These are phyloP conservation scores for Nymphaea thermarum DNA, from an alignment of 164 flowering plant species.

Conservation along the genomic window DNA sequence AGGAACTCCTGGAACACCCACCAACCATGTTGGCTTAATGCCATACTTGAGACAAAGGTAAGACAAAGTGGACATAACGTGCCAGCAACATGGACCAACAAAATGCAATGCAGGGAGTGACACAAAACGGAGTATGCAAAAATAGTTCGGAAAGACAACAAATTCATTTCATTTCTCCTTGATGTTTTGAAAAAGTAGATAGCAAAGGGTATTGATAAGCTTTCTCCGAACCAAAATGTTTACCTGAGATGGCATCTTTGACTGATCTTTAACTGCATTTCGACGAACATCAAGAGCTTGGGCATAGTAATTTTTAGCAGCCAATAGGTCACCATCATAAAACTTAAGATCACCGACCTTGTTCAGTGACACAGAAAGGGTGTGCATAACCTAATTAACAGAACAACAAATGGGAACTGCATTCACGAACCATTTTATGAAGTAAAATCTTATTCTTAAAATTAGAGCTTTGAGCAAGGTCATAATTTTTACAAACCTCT, in stretches of 20 bases:
- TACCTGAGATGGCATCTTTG: constrained; percentile 65
- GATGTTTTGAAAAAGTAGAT: no score
- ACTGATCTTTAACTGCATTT: constrained; percentile 42
- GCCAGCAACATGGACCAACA: no score
- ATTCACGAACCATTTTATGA: background rate
- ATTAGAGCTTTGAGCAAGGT: background rate
- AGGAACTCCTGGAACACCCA: no score
- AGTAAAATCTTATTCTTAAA: background rate
- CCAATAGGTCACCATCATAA: constrained; percentile 68
- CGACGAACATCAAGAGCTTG: constrained; percentile 79
- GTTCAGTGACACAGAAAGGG: constrained; percentile 93
- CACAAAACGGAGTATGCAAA: no score
- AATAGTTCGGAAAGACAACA: no score
- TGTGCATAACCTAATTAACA: constrained; percentile 57
- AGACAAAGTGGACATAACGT: no score
- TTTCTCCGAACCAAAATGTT: constrained; percentile 1
- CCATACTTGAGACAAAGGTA: no score
- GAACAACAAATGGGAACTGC: background rate
- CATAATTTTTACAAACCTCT: constrained; percentile 40
- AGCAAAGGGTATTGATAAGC: no score
- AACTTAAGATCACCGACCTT: constrained; percentile 97
- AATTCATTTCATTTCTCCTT: no score
- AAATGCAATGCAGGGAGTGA: no score
- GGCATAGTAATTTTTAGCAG: constrained; percentile 58
- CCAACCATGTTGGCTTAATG: no score